A percentile compares a stretch with the other conserved stretches of the same genome.
Conservation (phyloP, 2,329 filamentous ascomycete genomes). For the Rhynchosporium graminicola region DNA sequence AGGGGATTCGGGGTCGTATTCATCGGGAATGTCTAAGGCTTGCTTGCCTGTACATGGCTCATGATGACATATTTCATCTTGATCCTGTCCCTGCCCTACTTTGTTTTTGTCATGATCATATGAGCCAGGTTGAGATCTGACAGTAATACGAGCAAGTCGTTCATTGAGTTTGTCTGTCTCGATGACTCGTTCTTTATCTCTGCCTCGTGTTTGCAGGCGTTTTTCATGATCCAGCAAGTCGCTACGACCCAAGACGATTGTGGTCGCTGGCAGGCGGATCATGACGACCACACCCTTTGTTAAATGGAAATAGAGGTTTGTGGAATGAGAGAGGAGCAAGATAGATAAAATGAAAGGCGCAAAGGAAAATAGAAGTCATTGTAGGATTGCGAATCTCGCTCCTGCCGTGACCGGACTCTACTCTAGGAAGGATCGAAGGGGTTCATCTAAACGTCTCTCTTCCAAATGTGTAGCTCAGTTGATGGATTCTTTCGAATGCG, state of each 20-base stretch:
- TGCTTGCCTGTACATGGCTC: neutral
- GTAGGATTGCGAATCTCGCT: neutral
- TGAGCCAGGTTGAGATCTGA: neutral
- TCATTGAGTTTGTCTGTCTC: constrained; percentile 14
- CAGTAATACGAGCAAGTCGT: constrained; percentile 16
- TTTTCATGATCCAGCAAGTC: constrained; percentile 35
- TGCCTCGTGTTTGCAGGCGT: constrained; percentile 23
- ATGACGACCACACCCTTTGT: constrained; percentile 22
- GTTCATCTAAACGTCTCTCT: neutral
- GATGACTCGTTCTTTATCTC: constrained; percentile 8
- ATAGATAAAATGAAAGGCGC: neutral
- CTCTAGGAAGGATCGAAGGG: neutral
- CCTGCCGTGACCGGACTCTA: neutral
- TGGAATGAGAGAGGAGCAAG: neutral
- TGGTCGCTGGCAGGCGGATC: constrained; percentile 35
- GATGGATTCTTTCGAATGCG: too few relatives aligned
- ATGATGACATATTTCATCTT: neutral
- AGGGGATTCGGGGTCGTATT: neutral
- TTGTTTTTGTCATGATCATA: neutral
- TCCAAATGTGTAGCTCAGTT: neutral
- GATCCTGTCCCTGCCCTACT: neutral
- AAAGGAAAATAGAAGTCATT: neutral
- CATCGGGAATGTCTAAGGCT: neutral
- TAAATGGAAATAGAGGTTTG: neutral
- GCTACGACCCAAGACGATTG: constrained; percentile 31